Conservation (phyloP, 176 grass and related monocot genomes). For the Carex cristatella region DNA sequence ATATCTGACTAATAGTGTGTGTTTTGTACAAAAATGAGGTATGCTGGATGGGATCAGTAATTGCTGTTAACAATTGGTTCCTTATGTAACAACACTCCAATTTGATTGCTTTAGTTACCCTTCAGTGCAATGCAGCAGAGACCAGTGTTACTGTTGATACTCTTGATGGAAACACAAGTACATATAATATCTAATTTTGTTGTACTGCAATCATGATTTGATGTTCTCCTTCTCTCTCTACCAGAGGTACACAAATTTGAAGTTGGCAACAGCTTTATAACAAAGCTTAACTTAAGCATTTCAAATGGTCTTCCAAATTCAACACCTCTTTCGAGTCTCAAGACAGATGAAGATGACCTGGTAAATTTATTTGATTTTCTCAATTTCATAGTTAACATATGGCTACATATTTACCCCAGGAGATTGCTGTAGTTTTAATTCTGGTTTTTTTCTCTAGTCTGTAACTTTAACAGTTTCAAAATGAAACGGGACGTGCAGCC, state of each 20-base stretch:
- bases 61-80: background rate
- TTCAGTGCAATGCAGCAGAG: background rate
- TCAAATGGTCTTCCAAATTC: conserved; percentile 66
- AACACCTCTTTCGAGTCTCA: conserved; percentile 34
- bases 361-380: conserved; percentile 28
- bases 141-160: background rate
- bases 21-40: background rate
- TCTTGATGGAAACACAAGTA: background rate
- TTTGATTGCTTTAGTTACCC: background rate
- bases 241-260: conserved; percentile 27
- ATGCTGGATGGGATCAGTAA: background rate
- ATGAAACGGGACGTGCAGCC: too few relatives aligned
- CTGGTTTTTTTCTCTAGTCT: too few relatives aligned
- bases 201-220: background rate
- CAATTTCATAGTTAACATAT: background rate
- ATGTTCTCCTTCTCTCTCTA: conserved; percentile 1
- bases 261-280: conserved; percentile 48
- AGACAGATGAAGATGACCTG: conserved; percentile 61
- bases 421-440: too few relatives aligned
- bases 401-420: background rate
- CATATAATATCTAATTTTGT: background rate
- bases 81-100: background rate
- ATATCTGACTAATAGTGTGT: background rate
- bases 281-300: conserved; percentile 61
- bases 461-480: too few relatives aligned